Conservation (phyloP, 306 rosid genomes). For the Elaeagnus macrophylla region DNA sequence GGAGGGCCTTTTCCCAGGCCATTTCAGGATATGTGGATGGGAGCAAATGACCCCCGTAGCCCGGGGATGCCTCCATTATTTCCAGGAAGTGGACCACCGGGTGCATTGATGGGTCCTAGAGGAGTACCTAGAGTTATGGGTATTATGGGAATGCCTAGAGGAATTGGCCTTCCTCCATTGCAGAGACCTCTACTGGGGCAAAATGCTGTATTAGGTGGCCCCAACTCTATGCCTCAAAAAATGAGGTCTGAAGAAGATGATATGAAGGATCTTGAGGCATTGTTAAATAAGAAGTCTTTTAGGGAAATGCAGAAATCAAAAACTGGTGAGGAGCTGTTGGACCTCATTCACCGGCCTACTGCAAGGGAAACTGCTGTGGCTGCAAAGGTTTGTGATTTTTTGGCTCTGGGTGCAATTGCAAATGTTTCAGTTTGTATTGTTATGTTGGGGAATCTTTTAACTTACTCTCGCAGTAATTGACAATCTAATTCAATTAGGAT, state of each 20-base stretch:
- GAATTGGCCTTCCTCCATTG: constrained; percentile 54
- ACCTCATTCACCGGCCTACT: constrained; percentile 92
- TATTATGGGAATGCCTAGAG: constrained; percentile 56
- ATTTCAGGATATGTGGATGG: constrained; percentile 68
- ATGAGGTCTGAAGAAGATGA: constrained; percentile 70
- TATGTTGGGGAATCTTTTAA: not conserved
- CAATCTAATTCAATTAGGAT: not conserved
- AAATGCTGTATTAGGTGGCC: constrained; percentile 32
- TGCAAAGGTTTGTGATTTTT: constrained; percentile 59
- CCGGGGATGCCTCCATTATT: constrained; percentile 47
- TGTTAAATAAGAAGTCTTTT: constrained; percentile 80
- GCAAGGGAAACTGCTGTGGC: constrained; percentile 92
- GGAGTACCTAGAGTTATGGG: constrained; percentile 55
- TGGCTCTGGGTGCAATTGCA: constrained; percentile 2
- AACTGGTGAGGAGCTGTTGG: constrained; percentile 91
- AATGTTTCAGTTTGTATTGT: not conserved
- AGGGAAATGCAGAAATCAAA: constrained; percentile 77
- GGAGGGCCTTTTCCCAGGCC: constrained; percentile 53
- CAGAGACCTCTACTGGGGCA: constrained; percentile 58
- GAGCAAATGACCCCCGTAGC: constrained; percentile 51
- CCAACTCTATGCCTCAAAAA: constrained; percentile 37
- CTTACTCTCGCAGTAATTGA: not conserved
- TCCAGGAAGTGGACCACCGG: constrained; percentile 35
- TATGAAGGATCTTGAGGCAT: constrained; percentile 77
- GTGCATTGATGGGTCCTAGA: constrained; percentile 39